Evolutionary conservation across 768 basidiomycete genomes (phyloP).

Genomic region (Collybiopsis confluens): DNA sequence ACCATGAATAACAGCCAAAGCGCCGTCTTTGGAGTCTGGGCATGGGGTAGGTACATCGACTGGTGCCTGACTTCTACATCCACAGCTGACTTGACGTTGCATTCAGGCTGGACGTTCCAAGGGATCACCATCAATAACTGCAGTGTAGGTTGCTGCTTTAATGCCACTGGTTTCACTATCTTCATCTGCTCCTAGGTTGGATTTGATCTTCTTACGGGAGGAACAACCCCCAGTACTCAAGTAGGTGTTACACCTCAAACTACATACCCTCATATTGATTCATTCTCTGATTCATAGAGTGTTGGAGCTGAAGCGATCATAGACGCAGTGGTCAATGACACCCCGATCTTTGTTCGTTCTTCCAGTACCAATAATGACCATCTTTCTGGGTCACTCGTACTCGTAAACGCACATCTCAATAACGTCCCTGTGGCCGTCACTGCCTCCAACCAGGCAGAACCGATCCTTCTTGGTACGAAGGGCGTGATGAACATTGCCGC

Average conservation of each 20-base stretch:
- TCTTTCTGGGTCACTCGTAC: slow-evolving; percentile 37
- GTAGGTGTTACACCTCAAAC: slow-evolving; percentile 21
- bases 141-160: slow-evolving; percentile 18
- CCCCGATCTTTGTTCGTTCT: slow-evolving; percentile 40
- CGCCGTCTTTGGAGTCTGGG: slow-evolving; percentile 29
- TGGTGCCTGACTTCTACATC: slow-evolving; percentile 14
- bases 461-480: slow-evolving; percentile 30
- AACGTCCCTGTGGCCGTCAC: slow-evolving; percentile 41
- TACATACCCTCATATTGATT: background rate
- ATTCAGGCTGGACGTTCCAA: slow-evolving; percentile 49
- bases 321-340: slow-evolving; percentile 38
- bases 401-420: slow-evolving; percentile 41
- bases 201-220: slow-evolving; percentile 43
- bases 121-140: slow-evolving; percentile 43
- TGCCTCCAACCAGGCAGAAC: slow-evolving; percentile 28
- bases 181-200: slow-evolving; percentile 29
- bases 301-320: slow-evolving; percentile 39
- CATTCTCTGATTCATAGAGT: slow-evolving; percentile 18
- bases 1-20: slow-evolving; percentile 35
- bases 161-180: background rate
- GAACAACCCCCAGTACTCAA: slow-evolving; percentile 15
- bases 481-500: slow-evolving; percentile 40
- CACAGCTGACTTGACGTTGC: slow-evolving; percentile 14
- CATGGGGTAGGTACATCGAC: slow-evolving; percentile 42
- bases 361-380: slow-evolving; percentile 25